Conservation (phyloP, 2,329 filamentous ascomycete species). For the Davidsoniella neocaledoniae region DNA sequence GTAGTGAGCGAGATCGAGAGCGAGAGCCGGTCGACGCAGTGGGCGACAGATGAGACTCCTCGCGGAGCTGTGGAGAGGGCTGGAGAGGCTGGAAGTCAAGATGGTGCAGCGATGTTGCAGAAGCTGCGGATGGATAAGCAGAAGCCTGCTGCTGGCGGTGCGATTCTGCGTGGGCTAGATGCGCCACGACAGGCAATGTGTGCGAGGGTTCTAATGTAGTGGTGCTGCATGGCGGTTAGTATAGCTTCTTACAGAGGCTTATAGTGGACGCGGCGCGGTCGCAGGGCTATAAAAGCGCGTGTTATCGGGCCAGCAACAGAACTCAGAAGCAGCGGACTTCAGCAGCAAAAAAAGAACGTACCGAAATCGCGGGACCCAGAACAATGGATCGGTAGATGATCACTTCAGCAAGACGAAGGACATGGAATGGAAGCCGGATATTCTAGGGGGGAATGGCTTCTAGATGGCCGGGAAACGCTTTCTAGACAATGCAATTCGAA, state of each 20-base stretch:
- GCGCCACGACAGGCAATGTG: slow-evolving; percentile 12
- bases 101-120: neutral
- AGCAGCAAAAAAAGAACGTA: neutral
- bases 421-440: too few relatives aligned
- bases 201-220: neutral
- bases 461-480: too few relatives aligned
- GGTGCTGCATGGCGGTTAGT: too few relatives aligned
- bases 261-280: neutral
- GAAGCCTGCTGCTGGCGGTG: slow-evolving; percentile 11
- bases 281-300: too few relatives aligned
- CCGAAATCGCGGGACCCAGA: slow-evolving; percentile 1
- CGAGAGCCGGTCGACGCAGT: slow-evolving; percentile 22
- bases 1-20: neutral
- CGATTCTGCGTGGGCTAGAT: slow-evolving; percentile 4
- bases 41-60: slow-evolving; percentile 29
- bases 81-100: slow-evolving; percentile 23
- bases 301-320: neutral
- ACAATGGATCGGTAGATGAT: neutral
- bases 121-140: neutral
- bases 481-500: too few relatives aligned
- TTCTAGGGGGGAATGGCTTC: too few relatives aligned
- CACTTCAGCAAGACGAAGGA: too few relatives aligned
- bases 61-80: slow-evolving; percentile 31
- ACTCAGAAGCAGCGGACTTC: neutral
- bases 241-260: neutral